phyloP scores from a whole-genome alignment of 345 rosid species.

The Chamaenerion angustifolium region DNA sequence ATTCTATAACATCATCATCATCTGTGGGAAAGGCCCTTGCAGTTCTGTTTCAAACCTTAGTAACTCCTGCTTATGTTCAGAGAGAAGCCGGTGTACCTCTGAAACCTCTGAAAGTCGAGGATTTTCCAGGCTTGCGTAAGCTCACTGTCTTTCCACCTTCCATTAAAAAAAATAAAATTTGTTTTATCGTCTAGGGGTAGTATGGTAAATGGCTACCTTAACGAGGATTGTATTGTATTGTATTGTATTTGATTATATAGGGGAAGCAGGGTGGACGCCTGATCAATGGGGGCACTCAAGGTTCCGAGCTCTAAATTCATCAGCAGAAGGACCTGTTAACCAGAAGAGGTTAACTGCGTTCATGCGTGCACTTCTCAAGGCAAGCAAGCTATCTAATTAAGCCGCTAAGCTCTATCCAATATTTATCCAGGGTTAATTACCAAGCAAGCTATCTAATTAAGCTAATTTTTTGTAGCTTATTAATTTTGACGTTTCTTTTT shows the following conservation, averaged over 20 bases:
- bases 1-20: background rate
- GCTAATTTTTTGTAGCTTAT: too few species aligned
- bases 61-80: constrained; percentile 20
- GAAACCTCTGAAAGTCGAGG: constrained; percentile 65
- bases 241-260: constrained; percentile 16
- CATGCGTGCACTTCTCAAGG: constrained; percentile 93
- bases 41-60: background rate
- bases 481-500: too few species aligned
- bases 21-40: background rate
- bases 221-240: background rate
- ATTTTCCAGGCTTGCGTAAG: constrained; percentile 91
- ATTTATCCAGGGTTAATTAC: background rate
- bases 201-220: background rate
- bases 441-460: too few species aligned
- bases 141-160: constrained; percentile 7
- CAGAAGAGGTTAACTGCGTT: constrained; percentile 67
- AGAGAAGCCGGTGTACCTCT: constrained; percentile 79
- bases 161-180: background rate
- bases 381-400: constrained; percentile 8
- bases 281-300: constrained; percentile 94
- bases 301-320: constrained; percentile 42
- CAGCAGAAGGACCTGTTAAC: constrained; percentile 41
- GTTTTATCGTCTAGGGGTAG: too few species aligned
- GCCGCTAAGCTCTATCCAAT: constrained; percentile 1
- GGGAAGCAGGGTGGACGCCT: constrained; percentile 95